Evolutionary conservation across 257 asterid genomes (phyloP), one percentile per base, ranked within the genome.

Genomic region (Vinca minor): DNA sequence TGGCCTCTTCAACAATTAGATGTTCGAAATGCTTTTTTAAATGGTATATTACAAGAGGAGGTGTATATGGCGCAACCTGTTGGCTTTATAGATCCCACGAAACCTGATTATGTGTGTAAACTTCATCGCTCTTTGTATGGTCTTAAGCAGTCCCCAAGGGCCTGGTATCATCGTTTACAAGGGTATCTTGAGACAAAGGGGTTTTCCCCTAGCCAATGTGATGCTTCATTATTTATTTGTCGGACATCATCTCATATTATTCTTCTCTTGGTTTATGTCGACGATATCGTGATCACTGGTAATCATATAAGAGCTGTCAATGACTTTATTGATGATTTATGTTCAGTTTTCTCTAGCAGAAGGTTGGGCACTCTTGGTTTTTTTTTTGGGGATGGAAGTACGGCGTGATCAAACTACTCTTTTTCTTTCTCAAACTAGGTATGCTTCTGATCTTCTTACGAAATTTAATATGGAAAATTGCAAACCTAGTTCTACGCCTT

Each of bases 91-190:
- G n/a, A n/a, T n/a, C n/a, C n/a, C n/a, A n/a, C n/a, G n/a, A n/a
- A n/a, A n/a, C n/a, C n/a, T n/a, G n/a, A n/a, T n/a, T n/a, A n/a
- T n/a, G n/a, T n/a, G n/a, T n/a, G n/a, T n/a, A n/a, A n/a, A n/a
- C n/a, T n/a, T n/a, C n/a, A n/a, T n/a, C n/a, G n/a, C n/a, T n/a
- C 53, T 4, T 47, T 47, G 53, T 47, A 47, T 47, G 53, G 53
- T 5, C 53, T 47, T 15, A 47, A 47, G 18, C 53, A 47, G 53
- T 18, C 53, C 15, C 53, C 53, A 4, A 5, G 53, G 13, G 53
- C 53, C 53, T 47, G 53, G 53, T 47, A 6, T 47, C 5, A 4
- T 4, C 20, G 5, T 4, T 15, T 6, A 6, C 4, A 5, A 4
- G 20, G 18, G n/a, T 15, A 4, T 6, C 15, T 47, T 5, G 6